These are phyloP conservation scores for Nitzschia sp. DNA, from an alignment of 108 stramenopile species.

Conservation along the genomic window DNA sequence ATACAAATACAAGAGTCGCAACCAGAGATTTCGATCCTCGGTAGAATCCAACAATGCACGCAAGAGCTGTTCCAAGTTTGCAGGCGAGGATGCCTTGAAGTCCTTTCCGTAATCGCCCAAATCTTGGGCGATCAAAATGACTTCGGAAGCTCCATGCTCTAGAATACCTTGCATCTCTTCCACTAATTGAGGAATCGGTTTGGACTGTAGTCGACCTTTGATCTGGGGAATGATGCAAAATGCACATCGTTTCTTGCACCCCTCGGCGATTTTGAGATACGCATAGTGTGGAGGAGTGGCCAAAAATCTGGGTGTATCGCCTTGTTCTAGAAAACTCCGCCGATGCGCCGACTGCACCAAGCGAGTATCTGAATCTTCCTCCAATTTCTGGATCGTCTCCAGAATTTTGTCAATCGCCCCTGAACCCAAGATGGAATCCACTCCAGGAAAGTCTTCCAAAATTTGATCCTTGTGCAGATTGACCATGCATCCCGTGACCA, in stretches of 20 bases:
- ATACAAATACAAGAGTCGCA: slow-evolving; percentile 47
- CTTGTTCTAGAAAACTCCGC: slow-evolving; percentile 37
- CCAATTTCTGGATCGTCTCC: slow-evolving; percentile 29
- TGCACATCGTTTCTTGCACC: slow-evolving; percentile 42
- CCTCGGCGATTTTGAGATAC: slow-evolving; percentile 51
- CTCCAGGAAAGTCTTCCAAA: slow-evolving; percentile 34
- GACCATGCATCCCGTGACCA: slow-evolving; percentile 56
- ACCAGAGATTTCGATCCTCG: slow-evolving; percentile 37
- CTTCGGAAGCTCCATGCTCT: slow-evolving; percentile 37
- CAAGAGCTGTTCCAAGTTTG: slow-evolving; percentile 26
- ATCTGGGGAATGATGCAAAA: slow-evolving; percentile 58
- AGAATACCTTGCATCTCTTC: slow-evolving; percentile 39
- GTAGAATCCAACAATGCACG: slow-evolving; percentile 14
- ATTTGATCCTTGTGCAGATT: slow-evolving; percentile 47
- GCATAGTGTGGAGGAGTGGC: slow-evolving; percentile 49
- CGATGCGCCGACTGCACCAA: slow-evolving; percentile 14
- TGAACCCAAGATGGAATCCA: slow-evolving; percentile 39
- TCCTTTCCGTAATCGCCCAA: slow-evolving; percentile 51
- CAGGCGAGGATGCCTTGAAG: neutral
- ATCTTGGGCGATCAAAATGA: slow-evolving; percentile 55
- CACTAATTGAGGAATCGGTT: slow-evolving; percentile 39
- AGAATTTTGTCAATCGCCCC: slow-evolving; percentile 42
- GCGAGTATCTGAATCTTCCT: neutral
- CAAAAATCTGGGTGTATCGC: slow-evolving; percentile 42
- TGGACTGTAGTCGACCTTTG: slow-evolving; percentile 48